phyloP scores from a whole-genome alignment of 2,329 filamentous ascomycete species.

The Cadophora sp. region DNA sequence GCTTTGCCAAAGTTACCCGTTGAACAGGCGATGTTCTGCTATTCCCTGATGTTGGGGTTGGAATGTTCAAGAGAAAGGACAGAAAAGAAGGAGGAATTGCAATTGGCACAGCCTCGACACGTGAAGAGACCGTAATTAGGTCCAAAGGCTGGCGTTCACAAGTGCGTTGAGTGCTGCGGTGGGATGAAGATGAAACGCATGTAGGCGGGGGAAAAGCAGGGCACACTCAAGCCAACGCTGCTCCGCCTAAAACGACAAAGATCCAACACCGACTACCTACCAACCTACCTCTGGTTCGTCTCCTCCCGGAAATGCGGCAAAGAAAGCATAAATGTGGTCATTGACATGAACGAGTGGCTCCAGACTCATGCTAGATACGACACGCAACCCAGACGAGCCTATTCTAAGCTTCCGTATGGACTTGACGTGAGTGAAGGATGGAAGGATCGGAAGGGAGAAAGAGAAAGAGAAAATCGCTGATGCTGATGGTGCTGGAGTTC shows the following conservation, averaged over 20 bases:
- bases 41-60: neutral
- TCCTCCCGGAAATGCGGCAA: constrained; percentile 7
- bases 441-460: neutral
- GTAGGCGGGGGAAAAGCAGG: constrained; percentile 2
- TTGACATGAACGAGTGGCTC: constrained; percentile 1
- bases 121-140: constrained; percentile 6
- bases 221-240: constrained; percentile 2
- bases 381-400: neutral
- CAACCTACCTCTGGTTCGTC: neutral
- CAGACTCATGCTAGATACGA: neutral
- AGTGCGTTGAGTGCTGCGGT: constrained; percentile 5
- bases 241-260: neutral
- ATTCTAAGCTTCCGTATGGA: neutral
- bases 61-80: neutral
- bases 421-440: neutral
- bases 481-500: too few relatives aligned
- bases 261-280: constrained; percentile 4
- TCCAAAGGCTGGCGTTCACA: neutral
- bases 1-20: constrained; percentile 18
- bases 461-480: too few relatives aligned
- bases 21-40: neutral
- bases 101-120: constrained; percentile 28
- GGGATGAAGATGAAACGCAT: constrained; percentile 9
- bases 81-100: neutral
- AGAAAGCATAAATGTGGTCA: constrained; percentile 9